Evolutionary conservation across 441 rosid species (phyloP), one percentile per base, ranked within the genome.

Genomic region (Adansonia grandidieri): DNA sequence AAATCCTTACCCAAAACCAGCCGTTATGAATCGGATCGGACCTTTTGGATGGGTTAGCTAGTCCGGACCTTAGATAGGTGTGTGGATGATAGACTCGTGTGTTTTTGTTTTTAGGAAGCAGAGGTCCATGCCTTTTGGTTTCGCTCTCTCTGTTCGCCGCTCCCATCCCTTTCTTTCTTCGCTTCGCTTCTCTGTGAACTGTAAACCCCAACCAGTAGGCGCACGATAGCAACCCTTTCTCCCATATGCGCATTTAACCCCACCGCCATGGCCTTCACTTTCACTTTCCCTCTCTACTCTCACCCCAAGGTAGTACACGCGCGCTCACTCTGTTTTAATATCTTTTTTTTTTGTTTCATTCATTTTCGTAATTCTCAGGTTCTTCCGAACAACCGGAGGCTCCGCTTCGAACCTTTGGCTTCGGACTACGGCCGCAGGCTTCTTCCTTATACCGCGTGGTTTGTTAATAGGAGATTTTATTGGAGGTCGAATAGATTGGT

Each of bases 401-500:
- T 80, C 1, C 82, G 62, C 47, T 80, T 77, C 74, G 40, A 69
- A 42, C 81, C 81, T 22, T 71, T 71, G 64, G 74, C 73, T 68
- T 74, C 80, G 63, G n/a, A 56, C 68, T 58, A 74, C 76, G 78
- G 80, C 57, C 77, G 75, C 24, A 79, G 22, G 71, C 81, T 62
- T 45, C 71, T 78, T 77, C 79, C 85, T 6, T 51, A 76, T 24
- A 76, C 82, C 72, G 58, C 77, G 69, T 62, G 83, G 20, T 78
- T 80, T 75, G 40, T n/a, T 3, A 14, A 64, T 56, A 17, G 80
- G 45, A 75, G 77, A 68, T 79, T 81, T 74, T 53, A 82, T 60
- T 79, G 82, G 67, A 80, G 86, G 77, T 81, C 79, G 50, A 75
- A 85, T 75, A 76, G 87, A 73, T 85, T 87, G 44, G 85, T 80